These are phyloP conservation scores for Cutaneotrichosporon cutaneum DNA, from an alignment of 1,284 basidiomycete genomes.

Conservation along the genomic window DNA sequence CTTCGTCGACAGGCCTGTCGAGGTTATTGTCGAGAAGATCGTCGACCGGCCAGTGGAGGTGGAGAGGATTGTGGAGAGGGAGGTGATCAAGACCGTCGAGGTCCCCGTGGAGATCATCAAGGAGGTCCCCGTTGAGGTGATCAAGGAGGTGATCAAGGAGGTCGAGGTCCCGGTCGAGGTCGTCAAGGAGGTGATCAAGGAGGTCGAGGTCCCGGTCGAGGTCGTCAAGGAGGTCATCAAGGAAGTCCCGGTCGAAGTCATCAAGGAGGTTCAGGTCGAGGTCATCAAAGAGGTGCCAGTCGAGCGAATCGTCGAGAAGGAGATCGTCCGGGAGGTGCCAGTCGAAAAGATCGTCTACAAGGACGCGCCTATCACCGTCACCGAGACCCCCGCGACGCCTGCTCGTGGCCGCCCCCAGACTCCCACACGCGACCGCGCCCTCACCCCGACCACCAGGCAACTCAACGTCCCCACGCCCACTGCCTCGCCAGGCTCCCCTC, in stretches of 20 bases:
- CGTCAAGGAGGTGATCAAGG: constrained; percentile 52
- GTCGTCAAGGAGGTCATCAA: constrained; percentile 52
- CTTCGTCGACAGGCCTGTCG: constrained; percentile 44
- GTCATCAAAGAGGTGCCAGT: constrained; percentile 49
- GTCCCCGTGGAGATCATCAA: constrained; percentile 51
- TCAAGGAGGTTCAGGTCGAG: constrained; percentile 48
- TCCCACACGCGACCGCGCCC: constrained; percentile 12
- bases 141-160: constrained; percentile 43
- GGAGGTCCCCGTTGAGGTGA: constrained; percentile 47
- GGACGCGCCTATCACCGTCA: background rate
- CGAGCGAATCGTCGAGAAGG: constrained; percentile 42
- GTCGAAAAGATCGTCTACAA: background rate
- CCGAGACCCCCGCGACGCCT: background rate
- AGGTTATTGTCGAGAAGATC: constrained; percentile 47
- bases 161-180: constrained; percentile 1
- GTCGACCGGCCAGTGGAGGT: constrained; percentile 40
- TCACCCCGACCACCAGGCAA: constrained; percentile 15
- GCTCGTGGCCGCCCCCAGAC: background rate
- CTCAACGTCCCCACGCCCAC: constrained; percentile 6
- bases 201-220: constrained; percentile 31
- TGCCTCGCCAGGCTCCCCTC: constrained; percentile 9
- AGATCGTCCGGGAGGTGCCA: constrained; percentile 29
- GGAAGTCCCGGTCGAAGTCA: constrained; percentile 43
- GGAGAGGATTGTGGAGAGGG: constrained; percentile 43
- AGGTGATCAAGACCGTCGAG: constrained; percentile 39